Evolutionary conservation across 148 eudicot species (phyloP).

Genomic region (Mesembryanthemum crystallinum): DNA sequence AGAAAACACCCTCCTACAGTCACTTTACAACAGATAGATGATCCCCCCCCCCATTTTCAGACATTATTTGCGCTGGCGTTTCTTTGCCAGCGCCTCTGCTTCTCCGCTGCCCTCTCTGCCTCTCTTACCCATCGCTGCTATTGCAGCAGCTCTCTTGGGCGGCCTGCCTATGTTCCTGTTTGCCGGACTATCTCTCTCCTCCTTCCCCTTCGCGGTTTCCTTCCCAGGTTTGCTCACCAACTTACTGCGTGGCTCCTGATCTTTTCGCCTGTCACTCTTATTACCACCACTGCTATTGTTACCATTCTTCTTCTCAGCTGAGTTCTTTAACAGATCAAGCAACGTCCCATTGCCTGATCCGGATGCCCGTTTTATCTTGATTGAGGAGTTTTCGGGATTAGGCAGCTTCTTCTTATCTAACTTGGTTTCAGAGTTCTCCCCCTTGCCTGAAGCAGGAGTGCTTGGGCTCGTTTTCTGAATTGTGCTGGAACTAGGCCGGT

Average conservation of each 20-base stretch:
- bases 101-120: constrained; percentile 35
- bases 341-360: constrained; percentile 30
- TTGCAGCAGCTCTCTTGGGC: constrained; percentile 41
- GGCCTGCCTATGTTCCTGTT: constrained; percentile 41
- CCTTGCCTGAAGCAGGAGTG: constrained; percentile 13
- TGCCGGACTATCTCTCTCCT: constrained; percentile 26
- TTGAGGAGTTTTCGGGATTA: constrained; percentile 33
- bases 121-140: constrained; percentile 31
- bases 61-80: constrained; percentile 42
- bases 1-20: constrained; percentile 9
- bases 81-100: constrained; percentile 33
- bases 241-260: constrained; percentile 17
- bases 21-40: not conserved
- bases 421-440: constrained; percentile 20
- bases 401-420: constrained; percentile 31
- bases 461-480: constrained; percentile 7
- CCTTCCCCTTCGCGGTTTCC: constrained; percentile 26
- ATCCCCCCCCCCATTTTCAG: not conserved
- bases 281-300: constrained; percentile 24
- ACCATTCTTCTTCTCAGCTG: constrained; percentile 28
- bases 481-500: not conserved
- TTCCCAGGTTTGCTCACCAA: constrained; percentile 5
- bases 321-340: constrained; percentile 34
- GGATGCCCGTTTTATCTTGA: constrained; percentile 30
- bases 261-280: constrained; percentile 35